phyloP scores from a whole-genome alignment of 495 filamentous ascomycete species.

The Penicillium simplicissimum region DNA sequence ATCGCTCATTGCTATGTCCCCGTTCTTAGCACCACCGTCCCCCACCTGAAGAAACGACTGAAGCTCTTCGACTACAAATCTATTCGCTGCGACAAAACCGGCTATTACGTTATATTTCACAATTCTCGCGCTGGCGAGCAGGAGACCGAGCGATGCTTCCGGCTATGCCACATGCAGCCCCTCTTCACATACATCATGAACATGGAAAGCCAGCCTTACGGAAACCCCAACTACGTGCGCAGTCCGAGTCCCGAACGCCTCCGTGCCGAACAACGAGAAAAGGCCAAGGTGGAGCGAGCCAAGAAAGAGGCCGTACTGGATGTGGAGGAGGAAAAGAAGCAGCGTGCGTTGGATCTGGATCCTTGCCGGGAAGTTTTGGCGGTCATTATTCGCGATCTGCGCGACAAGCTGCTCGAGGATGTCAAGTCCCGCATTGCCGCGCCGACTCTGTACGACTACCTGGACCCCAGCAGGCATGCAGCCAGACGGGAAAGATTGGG shows the following conservation, averaged over 20 bases:
- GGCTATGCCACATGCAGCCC: conserved; percentile 66
- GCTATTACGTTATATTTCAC: conserved; percentile 89
- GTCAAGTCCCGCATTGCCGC: conserved; percentile 81
- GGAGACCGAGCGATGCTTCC: conserved; percentile 76
- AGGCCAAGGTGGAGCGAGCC: conserved; percentile 54
- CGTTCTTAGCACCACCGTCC: conserved; percentile 77
- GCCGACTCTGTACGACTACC: conserved; percentile 76
- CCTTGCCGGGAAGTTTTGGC: conserved; percentile 80
- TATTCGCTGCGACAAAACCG: conserved; percentile 76
- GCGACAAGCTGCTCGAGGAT: conserved; percentile 79
- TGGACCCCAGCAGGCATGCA: conserved; percentile 78
- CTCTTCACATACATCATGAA: conserved; percentile 93
- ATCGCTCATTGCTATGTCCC: conserved; percentile 83
- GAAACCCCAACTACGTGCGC: conserved; percentile 65
- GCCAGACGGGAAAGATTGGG: conserved; percentile 75
- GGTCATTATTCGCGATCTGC: conserved; percentile 75
- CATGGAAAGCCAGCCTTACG: conserved; percentile 78
- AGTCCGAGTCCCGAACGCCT: conserved; percentile 59
- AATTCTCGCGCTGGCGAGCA: conserved; percentile 71
- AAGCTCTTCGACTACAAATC: conserved; percentile 74
- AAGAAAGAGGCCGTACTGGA: conserved; percentile 73
- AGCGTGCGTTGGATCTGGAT: conserved; percentile 79
- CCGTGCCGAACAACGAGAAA: conserved; percentile 54
- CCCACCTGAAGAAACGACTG: conserved; percentile 83
- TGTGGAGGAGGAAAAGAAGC: conserved; percentile 81